Evolutionary conservation across 495 filamentous ascomycete genomes (phyloP), one percentile per base, ranked within the genome.

Genomic region (Podospora bellae-mahoneyi): DNA sequence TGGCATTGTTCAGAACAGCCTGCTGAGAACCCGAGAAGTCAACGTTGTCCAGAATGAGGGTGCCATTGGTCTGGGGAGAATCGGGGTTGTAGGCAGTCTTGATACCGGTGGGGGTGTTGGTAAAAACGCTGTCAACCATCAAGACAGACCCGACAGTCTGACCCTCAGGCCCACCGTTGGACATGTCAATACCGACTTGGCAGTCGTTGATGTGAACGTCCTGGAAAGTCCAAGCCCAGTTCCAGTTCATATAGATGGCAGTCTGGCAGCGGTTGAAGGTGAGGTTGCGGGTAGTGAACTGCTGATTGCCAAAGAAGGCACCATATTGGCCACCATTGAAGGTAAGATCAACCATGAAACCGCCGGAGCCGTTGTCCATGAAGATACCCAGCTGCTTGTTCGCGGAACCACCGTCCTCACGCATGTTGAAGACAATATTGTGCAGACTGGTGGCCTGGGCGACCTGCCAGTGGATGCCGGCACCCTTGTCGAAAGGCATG

Each of bases 391-490:
- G 85, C 77, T 97, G 94, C 72, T 83, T 81, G 79, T 94, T 95
- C 55, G 80, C 84, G 16, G 80, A 78, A 57, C 86, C 86, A 18
- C 88, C 88, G 68, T 89, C 91, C 65, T 85, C 85, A 74, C 87
- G 82, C 93, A 98, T 96, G 77, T 93, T 87, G 80, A 98, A 96
- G 65, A 88, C 85, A 64, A 97, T 88, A 78, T 97, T 97, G 77
- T 97, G 93, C 61, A 96, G 79, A 70, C 89, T 92, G 13, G 95
- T 97, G 4, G 94, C 95, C 75, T 99, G 95, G 55, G 92, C 93
- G 3, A 99, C 94, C 77, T 98, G 95, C 96, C 96, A 98, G 79
- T 98, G 95, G 66, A 99, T 96, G 79, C 92, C 92, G 54, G 92
- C 85, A 66, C 90, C 92, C 27, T 77, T 73, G 55, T 78, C 82